Conservation (phyloP, 257 asterid genomes). For the Salvia hispanica region DNA sequence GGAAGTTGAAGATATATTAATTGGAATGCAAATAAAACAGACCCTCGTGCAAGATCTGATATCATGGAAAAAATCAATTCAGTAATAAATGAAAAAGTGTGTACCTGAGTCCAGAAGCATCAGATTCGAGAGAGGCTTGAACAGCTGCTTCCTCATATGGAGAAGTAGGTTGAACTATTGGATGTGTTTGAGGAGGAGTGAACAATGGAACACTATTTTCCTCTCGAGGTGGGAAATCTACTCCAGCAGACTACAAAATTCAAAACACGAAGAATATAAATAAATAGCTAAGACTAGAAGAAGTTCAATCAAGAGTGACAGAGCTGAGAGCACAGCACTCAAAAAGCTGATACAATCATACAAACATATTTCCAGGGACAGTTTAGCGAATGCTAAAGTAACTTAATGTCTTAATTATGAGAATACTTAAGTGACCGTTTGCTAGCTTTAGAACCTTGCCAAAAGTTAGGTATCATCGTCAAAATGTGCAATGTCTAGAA, state of each 20-base stretch:
- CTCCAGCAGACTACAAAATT: conserved; percentile 72
- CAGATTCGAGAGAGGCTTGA: conserved; percentile 88
- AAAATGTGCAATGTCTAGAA: neutral
- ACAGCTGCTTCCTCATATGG: conserved; percentile 91
- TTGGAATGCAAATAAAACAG: conserved; percentile 5
- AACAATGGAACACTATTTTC: conserved; percentile 84
- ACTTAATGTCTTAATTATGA: neutral
- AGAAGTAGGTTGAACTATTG: conserved; percentile 53
- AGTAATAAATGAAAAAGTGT: neutral
- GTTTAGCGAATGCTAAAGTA: neutral
- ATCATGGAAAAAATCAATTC: conserved; percentile 1
- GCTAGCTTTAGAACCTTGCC: neutral
- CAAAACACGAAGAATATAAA: conserved; percentile 23
- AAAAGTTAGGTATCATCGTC: neutral
- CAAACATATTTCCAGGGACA: neutral
- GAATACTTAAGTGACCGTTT: neutral
- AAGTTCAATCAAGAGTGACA: neutral
- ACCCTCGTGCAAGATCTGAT: neutral
- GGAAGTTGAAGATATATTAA: neutral
- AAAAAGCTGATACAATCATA: neutral
- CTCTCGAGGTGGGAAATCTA: conserved; percentile 90
- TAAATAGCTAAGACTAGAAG: conserved; percentile 16
- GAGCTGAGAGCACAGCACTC: no score
- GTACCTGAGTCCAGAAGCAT: conserved; percentile 93
- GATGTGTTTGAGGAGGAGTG: conserved; percentile 95